Conservation (phyloP, 2,329 filamentous ascomycete species). For the Pseudophaeomoniella oleicola region DNA sequence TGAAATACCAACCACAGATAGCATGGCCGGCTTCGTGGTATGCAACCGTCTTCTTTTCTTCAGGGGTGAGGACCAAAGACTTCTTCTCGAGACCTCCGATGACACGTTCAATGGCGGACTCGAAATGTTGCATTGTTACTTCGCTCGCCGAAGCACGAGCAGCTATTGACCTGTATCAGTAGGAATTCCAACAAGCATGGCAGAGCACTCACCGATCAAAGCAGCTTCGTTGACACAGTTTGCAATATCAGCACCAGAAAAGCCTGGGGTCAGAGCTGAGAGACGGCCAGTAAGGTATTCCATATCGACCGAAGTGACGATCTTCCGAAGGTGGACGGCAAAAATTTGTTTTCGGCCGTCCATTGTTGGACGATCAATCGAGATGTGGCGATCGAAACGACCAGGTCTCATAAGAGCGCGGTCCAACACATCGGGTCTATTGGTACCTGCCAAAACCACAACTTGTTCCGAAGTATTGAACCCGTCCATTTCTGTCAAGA, state of each 20-base stretch:
- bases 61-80: constrained; percentile 78
- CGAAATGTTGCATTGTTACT: constrained; percentile 82
- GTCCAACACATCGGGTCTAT: constrained; percentile 86
- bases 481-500: constrained; percentile 97
- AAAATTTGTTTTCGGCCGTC: constrained; percentile 94
- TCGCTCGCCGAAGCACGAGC: constrained; percentile 67
- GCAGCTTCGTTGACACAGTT: constrained; percentile 98
- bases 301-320: constrained; percentile 80
- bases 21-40: constrained; percentile 98
- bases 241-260: constrained; percentile 94
- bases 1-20: constrained; percentile 96
- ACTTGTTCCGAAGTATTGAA: constrained; percentile 97
- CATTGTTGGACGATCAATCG: constrained; percentile 92
- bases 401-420: constrained; percentile 93
- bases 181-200: constrained; percentile 7
- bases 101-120: constrained; percentile 93
- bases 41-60: constrained; percentile 90
- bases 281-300: constrained; percentile 79
- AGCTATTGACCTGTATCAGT: constrained; percentile 42
- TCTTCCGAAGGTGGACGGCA: constrained; percentile 83
- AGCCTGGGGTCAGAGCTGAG: constrained; percentile 84
- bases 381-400: constrained; percentile 92
- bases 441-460: constrained; percentile 91
- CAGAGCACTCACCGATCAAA: constrained; percentile 59
- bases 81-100: constrained; percentile 96